These are phyloP conservation scores for Marasmius fiardii DNA, from an alignment of 1,284 basidiomycete genomes.

Conservation along the genomic window DNA sequence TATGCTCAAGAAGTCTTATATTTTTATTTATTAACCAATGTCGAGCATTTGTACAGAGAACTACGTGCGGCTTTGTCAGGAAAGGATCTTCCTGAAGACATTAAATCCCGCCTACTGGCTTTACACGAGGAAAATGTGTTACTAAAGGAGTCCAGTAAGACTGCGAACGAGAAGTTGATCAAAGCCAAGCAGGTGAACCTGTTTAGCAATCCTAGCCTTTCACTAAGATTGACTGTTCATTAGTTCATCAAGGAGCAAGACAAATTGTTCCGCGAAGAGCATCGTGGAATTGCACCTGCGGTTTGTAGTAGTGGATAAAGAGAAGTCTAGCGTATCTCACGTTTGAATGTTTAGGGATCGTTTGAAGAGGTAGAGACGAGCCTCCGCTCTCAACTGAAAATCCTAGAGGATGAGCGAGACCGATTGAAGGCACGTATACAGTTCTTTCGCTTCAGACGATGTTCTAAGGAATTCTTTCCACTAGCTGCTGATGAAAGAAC, in stretches of 20 bases:
- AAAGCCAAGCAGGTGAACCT: slow-evolving; percentile 73
- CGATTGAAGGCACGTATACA: slow-evolving; percentile 50
- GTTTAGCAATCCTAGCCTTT: not conserved
- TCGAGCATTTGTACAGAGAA: slow-evolving; percentile 43
- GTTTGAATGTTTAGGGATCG: slow-evolving; percentile 35
- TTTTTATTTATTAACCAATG: not conserved
- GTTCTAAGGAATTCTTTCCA: slow-evolving; percentile 6
- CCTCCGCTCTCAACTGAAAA: slow-evolving; percentile 61
- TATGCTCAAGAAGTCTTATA: slow-evolving; percentile 28
- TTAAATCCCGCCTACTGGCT: slow-evolving; percentile 71
- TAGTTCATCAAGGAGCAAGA: slow-evolving; percentile 93
- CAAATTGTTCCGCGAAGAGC: slow-evolving; percentile 80
- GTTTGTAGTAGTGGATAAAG: slow-evolving; percentile 19
- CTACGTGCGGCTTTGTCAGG: slow-evolving; percentile 70
- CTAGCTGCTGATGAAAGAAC: slow-evolving; percentile 53
- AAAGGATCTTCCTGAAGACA: slow-evolving; percentile 76
- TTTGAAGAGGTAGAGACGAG: slow-evolving; percentile 65
- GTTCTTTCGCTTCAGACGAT: not conserved
- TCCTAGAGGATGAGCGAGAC: slow-evolving; percentile 66
- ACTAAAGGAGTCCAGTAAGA: slow-evolving; percentile 71
- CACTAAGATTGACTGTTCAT: slow-evolving; percentile 8
- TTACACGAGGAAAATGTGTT: slow-evolving; percentile 76
- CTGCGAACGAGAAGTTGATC: slow-evolving; percentile 71
- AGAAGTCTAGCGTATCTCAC: slow-evolving; percentile 5
- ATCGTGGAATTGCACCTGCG: slow-evolving; percentile 34